phyloP scores from a whole-genome alignment of 2,329 filamentous ascomycete species.

The Berkeleyomyces rouxiae region DNA sequence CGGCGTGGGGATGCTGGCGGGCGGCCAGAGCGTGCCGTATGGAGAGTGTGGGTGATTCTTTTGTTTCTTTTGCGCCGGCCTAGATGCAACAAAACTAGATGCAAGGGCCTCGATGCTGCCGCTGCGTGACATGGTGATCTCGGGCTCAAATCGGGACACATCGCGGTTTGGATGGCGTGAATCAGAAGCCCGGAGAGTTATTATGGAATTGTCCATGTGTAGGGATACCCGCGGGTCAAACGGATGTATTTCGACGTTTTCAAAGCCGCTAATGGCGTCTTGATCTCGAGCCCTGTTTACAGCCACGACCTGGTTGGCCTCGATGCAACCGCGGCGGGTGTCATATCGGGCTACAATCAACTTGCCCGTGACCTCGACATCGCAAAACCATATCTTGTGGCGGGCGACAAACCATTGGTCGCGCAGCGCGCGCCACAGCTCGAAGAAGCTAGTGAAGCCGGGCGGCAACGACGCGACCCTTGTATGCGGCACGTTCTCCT shows the following conservation, averaged over 20 bases:
- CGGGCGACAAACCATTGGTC: constrained; percentile 64
- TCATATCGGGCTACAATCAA: constrained; percentile 66
- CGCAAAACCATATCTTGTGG: constrained; percentile 73
- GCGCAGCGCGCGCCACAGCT: constrained; percentile 1
- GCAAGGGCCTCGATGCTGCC: constrained; percentile 34
- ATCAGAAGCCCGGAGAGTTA: constrained; percentile 29
- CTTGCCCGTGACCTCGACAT: constrained; percentile 55
- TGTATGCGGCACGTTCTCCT: constrained; percentile 45
- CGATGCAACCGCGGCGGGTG: constrained; percentile 54
- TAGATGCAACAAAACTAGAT: constrained; percentile 52
- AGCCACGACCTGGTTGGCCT: constrained; percentile 61
- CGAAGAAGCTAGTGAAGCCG: background rate
- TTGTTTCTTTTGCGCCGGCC: constrained; percentile 25
- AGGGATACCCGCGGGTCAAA: constrained; percentile 56
- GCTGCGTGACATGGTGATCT: constrained; percentile 36
- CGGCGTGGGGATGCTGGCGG: constrained; percentile 48
- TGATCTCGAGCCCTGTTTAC: constrained; percentile 22
- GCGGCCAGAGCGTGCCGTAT: constrained; percentile 56
- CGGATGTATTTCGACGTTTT: constrained; percentile 40
- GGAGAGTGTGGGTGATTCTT: constrained; percentile 22
- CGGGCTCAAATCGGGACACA: constrained; percentile 25
- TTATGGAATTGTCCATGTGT: constrained; percentile 57
- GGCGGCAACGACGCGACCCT: constrained; percentile 30
- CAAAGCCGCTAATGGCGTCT: background rate
- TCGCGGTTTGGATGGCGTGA: constrained; percentile 16